phyloP scores from a whole-genome alignment of 306 rosid species.

The Malus sieversii region DNA sequence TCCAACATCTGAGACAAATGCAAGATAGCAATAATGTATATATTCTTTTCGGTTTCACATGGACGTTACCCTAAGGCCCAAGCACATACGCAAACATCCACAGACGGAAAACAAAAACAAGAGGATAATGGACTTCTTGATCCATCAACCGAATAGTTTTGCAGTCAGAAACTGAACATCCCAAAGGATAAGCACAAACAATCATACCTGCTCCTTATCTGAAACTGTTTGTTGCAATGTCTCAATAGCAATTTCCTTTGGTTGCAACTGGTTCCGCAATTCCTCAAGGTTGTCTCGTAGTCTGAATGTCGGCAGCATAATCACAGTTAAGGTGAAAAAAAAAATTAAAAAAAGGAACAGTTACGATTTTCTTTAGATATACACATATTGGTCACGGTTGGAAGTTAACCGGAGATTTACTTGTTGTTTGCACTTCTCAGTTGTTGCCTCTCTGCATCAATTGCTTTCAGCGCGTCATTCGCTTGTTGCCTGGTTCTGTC shows the following conservation, averaged over 20 bases:
- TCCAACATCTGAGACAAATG: constrained; percentile 61
- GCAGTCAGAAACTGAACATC: background rate
- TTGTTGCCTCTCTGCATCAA: constrained; percentile 93
- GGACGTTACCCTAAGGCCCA: background rate
- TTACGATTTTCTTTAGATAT: constrained; percentile 9
- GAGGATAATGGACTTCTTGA: background rate
- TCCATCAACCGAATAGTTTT: background rate
- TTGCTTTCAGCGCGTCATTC: constrained; percentile 89
- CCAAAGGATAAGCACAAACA: constrained; percentile 11
- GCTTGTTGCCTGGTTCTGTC: constrained; percentile 98
- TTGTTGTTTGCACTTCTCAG: constrained; percentile 89
- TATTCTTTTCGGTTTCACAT: background rate
- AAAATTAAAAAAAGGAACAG: background rate
- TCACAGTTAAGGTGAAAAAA: constrained; percentile 7
- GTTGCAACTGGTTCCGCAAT: constrained; percentile 66
- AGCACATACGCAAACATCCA: constrained; percentile 18
- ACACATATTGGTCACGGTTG: constrained; percentile 8
- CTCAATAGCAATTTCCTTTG: constrained; percentile 83
- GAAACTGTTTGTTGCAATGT: constrained; percentile 64
- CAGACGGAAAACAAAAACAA: constrained; percentile 5
- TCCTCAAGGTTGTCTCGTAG: constrained; percentile 95
- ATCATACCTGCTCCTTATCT: constrained; percentile 88
- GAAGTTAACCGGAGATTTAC: constrained; percentile 36
- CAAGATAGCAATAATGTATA: background rate
- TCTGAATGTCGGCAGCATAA: constrained; percentile 33